A percentile compares a stretch with the other conserved stretches of the same genome.
phyloP scores from a whole-genome alignment of 495 filamentous ascomycete genomes.

The Penicillium chermesinum region DNA sequence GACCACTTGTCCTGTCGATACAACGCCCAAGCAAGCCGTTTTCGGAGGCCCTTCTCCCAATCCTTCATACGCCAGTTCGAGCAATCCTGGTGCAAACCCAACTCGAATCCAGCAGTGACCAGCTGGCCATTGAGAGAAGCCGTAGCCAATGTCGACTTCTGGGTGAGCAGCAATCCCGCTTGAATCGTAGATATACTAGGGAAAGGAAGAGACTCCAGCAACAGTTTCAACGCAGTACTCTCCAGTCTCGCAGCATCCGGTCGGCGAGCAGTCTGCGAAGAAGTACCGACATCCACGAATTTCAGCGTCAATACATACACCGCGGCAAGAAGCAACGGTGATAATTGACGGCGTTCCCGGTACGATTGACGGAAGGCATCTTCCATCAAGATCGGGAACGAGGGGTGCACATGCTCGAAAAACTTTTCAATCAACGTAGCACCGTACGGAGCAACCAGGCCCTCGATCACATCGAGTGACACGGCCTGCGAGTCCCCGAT shows the following conservation, averaged over 20 bases:
- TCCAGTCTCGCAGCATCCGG: conserved; percentile 75
- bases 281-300: conserved; percentile 75
- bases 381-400: conserved; percentile 86
- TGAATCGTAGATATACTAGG: conserved; percentile 93
- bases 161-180: conserved; percentile 81
- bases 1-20: conserved; percentile 61
- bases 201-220: conserved; percentile 71
- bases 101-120: conserved; percentile 50
- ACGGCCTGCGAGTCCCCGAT: conserved; percentile 44
- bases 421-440: conserved; percentile 78
- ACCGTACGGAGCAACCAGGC: conserved; percentile 75
- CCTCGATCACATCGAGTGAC: conserved; percentile 75
- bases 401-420: conserved; percentile 82
- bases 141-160: conserved; percentile 80
- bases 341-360: conserved; percentile 69
- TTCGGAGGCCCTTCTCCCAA: conserved; percentile 52
- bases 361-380: conserved; percentile 82
- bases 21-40: conserved; percentile 54
- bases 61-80: conserved; percentile 49
- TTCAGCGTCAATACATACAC: conserved; percentile 89
- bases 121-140: conserved; percentile 81
- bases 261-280: conserved; percentile 56
- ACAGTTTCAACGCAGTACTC: conserved; percentile 63
- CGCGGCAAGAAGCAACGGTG: conserved; percentile 78
- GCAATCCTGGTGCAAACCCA: conserved; percentile 55